Evolutionary conservation across 192 early-diverging fungal genomes (phyloP).

Genomic region (Backusella australiensis): DNA sequence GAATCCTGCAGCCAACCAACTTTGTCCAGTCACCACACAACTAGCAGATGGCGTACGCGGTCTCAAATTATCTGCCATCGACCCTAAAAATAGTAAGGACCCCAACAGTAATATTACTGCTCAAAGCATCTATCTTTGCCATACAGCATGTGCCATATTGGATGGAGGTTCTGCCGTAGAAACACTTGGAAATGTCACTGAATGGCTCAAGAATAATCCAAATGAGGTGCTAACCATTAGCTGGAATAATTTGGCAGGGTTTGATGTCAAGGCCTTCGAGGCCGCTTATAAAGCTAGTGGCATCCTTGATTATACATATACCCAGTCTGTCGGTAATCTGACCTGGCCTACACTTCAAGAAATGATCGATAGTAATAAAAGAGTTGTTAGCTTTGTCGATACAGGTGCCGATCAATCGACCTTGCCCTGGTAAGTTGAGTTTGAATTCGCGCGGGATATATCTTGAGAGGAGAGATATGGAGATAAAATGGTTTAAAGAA

Average conservation of each 20-base stretch:
- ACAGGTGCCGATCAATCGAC: constrained; percentile 45
- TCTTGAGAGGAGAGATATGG: not conserved
- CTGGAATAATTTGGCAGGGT: constrained; percentile 60
- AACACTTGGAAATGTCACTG: constrained; percentile 53
- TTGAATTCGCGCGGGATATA: not conserved
- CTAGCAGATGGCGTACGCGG: constrained; percentile 71
- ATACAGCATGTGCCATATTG: constrained; percentile 57
- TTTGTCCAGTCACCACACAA: constrained; percentile 59
- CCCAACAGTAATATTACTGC: constrained; percentile 12
- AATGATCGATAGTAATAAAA: constrained; percentile 63
- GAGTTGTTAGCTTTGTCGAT: constrained; percentile 64
- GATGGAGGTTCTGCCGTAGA: constrained; percentile 55
- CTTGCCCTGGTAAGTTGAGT: constrained; percentile 57
- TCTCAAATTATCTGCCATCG: constrained; percentile 64
- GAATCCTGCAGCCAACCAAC: constrained; percentile 65
- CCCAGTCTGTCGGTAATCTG: constrained; percentile 37
- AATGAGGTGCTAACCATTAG: constrained; percentile 78
- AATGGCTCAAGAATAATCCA: constrained; percentile 62
- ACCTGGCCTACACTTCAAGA: constrained; percentile 67
- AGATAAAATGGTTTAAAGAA: not conserved
- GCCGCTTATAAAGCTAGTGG: constrained; percentile 50
- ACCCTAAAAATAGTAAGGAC: constrained; percentile 10
- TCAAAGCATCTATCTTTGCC: constrained; percentile 59
- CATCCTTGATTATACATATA: constrained; percentile 48
- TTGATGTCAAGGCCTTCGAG: constrained; percentile 48